These are phyloP conservation scores for Butyriboletus appendiculatus DNA, from an alignment of 1,284 basidiomycete genomes.

Conservation along the genomic window DNA sequence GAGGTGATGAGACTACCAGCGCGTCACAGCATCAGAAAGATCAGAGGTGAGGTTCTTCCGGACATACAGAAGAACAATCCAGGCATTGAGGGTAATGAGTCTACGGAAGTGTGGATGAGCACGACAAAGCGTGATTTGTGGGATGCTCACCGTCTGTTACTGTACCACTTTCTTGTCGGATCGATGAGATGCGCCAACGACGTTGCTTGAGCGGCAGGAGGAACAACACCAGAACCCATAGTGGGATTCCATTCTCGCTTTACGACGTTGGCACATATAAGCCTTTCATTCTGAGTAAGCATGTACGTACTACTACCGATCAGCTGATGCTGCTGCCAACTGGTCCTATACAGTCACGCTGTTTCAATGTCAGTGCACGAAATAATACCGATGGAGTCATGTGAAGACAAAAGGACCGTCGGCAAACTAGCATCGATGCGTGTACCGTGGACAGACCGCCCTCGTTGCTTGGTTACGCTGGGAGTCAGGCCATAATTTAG, in stretches of 20 bases:
- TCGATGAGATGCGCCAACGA: conserved; percentile 60
- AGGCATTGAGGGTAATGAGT: conserved; percentile 63
- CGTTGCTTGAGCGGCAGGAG: conserved; percentile 32
- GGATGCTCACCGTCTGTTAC: conserved; percentile 60
- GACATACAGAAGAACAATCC: conserved; percentile 67
- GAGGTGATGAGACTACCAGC: conserved; percentile 64
- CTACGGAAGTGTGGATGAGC: conserved; percentile 35
- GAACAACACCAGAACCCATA: conserved; percentile 52
- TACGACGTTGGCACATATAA: not conserved
- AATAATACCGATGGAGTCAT: not conserved
- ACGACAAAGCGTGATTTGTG: not conserved
- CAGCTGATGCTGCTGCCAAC: no score
- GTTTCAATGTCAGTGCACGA: no score
- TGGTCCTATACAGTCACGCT: not conserved
- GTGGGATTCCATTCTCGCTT: conserved; percentile 25
- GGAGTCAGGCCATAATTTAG: no score
- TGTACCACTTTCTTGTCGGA: conserved; percentile 69
- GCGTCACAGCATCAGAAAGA: conserved; percentile 2
- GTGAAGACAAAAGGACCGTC: not conserved
- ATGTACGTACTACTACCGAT: no score
- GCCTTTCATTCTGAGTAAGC: no score
- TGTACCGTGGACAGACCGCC: not conserved
- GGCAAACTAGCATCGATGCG: not conserved
- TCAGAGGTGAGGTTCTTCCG: not conserved
- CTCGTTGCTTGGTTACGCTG: no score